phyloP scores from a whole-genome alignment of 2,329 filamentous ascomycete genomes.

The Hypoxylon sp. region DNA sequence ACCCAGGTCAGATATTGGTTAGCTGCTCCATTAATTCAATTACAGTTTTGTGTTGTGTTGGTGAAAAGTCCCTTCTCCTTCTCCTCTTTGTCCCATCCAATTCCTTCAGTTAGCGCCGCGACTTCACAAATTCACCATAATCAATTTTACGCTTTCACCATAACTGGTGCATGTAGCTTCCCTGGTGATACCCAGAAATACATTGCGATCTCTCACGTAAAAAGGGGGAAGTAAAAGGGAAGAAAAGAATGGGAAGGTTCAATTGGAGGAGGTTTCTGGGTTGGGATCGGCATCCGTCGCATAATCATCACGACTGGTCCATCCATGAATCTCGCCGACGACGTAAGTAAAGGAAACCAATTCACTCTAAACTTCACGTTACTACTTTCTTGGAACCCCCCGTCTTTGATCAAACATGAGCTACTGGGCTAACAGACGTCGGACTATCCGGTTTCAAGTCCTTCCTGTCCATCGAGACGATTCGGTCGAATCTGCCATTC shows the following conservation, averaged over 20 bases:
- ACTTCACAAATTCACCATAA: neutral
- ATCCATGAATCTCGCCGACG: constrained; percentile 62
- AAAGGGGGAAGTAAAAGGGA: constrained; percentile 44
- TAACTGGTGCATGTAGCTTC: constrained; percentile 3
- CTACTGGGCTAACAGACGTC: constrained; percentile 37
- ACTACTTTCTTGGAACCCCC: neutral
- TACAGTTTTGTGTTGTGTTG: neutral
- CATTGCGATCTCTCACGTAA: constrained; percentile 9
- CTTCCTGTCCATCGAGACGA: constrained; percentile 75
- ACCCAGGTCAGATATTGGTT: neutral
- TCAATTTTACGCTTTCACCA: constrained; percentile 7
- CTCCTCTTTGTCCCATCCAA: constrained; percentile 3
- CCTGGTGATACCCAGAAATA: neutral
- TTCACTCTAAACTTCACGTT: neutral
- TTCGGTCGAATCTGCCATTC: constrained; percentile 75
- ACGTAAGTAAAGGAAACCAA: constrained; percentile 54
- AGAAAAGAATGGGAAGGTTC: constrained; percentile 50
- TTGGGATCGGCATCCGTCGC: constrained; percentile 55
- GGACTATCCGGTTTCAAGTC: constrained; percentile 62
- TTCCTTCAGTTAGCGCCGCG: neutral
- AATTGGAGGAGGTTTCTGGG: constrained; percentile 55
- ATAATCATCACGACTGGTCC: constrained; percentile 56
- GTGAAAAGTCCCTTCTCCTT: neutral
- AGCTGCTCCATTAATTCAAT: constrained; percentile 11
- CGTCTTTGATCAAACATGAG: constrained; percentile 20